A percentile compares a stretch with the other conserved stretches of the same genome.
Evolutionary conservation across 2,329 filamentous ascomycete species (phyloP).

Genomic region (Trichoderma atroviride): DNA sequence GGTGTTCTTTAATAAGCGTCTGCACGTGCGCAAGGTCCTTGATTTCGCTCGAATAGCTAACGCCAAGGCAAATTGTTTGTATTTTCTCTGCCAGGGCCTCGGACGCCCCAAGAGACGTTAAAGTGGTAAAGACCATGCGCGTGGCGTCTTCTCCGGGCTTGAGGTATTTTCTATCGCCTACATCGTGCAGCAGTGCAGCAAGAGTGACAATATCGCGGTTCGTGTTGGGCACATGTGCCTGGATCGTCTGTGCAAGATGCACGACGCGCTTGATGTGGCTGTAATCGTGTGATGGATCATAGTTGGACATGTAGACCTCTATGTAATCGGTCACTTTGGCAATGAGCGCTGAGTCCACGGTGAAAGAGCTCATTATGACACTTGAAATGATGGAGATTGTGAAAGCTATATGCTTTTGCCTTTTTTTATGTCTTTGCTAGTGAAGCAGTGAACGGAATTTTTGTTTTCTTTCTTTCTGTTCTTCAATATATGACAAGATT

Average conservation of each 20-base stretch:
- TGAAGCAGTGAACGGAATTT: neutral
- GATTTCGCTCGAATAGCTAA: constrained; percentile 77
- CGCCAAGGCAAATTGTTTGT: constrained; percentile 72
- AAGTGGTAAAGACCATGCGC: constrained; percentile 57
- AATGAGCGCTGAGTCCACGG: constrained; percentile 49
- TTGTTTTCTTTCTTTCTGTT: neutral
- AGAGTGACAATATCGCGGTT: constrained; percentile 62
- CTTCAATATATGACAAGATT: neutral
- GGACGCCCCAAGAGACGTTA: constrained; percentile 59
- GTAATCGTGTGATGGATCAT: constrained; percentile 89
- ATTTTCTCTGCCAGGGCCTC: constrained; percentile 64
- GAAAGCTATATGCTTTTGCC: neutral
- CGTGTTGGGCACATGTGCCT: constrained; percentile 50
- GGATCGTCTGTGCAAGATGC: constrained; percentile 68
- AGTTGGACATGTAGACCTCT: constrained; percentile 71
- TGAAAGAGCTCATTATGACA: constrained; percentile 33
- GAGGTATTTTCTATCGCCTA: constrained; percentile 84
- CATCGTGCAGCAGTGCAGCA: constrained; percentile 79
- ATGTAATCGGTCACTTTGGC: constrained; percentile 65
- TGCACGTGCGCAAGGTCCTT: constrained; percentile 63
- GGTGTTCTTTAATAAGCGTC: constrained; percentile 64
- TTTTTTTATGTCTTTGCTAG: neutral
- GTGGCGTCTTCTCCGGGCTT: constrained; percentile 58
- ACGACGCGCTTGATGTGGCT: constrained; percentile 80
- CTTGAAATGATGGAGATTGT: neutral